Percentiles rank a stretch among this genome's conserved stretches.
phyloP scores from a whole-genome alignment of 345 rosid genomes.

The Rhodomyrtus tomentosa region DNA sequence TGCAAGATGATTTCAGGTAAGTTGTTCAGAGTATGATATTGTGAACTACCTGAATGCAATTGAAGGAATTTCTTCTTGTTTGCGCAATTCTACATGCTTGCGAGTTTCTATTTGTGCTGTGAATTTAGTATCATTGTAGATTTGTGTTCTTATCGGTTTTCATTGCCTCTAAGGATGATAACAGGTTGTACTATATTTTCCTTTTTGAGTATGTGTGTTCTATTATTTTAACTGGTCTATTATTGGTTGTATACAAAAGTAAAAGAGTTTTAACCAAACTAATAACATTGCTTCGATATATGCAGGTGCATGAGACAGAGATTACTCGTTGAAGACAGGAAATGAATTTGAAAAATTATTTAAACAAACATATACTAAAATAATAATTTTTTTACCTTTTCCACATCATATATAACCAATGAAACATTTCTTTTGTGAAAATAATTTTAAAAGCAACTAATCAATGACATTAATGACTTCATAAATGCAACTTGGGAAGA shows the following conservation, averaged over 20 bases:
- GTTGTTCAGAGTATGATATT: too few species aligned
- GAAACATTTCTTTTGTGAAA: background rate
- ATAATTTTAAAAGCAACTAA: background rate
- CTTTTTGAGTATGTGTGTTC: background rate
- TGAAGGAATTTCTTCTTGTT: background rate
- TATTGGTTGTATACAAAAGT: background rate
- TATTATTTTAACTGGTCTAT: background rate
- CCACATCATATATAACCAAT: background rate
- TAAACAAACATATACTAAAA: background rate
- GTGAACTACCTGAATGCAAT: too few species aligned
- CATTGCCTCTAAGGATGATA: accelerated
- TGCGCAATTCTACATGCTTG: background rate
- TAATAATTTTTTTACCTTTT: too few species aligned
- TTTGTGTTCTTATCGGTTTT: background rate
- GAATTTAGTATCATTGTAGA: background rate
- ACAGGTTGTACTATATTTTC: background rate
- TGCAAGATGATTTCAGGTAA: too few species aligned
- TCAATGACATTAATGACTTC: background rate
- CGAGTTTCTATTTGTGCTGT: background rate
- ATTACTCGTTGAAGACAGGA: background rate
- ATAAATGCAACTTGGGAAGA: background rate
- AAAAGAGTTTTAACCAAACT: background rate
- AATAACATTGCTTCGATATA: background rate
- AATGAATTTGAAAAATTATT: background rate
- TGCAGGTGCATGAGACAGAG: background rate